Evolutionary conservation across 148 eudicot genomes (phyloP).

Genomic region (Arbutus unedo): DNA sequence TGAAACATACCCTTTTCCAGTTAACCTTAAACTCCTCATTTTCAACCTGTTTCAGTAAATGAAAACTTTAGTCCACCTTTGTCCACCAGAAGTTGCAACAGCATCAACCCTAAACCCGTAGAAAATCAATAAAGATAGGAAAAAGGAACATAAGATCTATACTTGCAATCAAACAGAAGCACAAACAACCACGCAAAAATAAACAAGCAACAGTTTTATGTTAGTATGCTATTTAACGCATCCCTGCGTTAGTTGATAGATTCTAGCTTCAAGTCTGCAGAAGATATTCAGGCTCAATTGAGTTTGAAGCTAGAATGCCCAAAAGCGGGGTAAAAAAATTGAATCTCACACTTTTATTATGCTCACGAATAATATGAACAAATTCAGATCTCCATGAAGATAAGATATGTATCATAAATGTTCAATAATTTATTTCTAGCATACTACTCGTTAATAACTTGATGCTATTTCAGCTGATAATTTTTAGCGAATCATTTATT

Average conservation of each 20-base stretch:
- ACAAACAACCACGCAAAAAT: background rate
- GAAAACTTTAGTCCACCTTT: background rate
- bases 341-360: background rate
- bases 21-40: slow-evolving; percentile 55
- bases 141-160: background rate
- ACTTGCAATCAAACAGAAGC: background rate
- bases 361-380: background rate
- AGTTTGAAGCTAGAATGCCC: background rate
- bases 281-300: background rate
- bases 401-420: background rate
- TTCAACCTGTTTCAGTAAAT: slow-evolving; percentile 27
- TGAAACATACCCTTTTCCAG: slow-evolving; percentile 85
- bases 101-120: background rate
- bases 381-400: background rate
- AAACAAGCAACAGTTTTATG: background rate
- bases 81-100: background rate
- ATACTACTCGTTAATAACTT: background rate
- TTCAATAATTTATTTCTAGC: background rate
- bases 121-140: background rate
- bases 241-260: background rate
- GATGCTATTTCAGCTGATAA: background rate
- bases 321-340: background rate
- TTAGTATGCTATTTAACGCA: background rate
- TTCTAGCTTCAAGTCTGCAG: background rate
- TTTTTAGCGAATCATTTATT: too few relatives aligned